Evolutionary conservation across 805 yeast species (phyloP), one percentile per base, ranked within the genome.

Genomic region (Vanderwaltozyma yarrowii): DNA sequence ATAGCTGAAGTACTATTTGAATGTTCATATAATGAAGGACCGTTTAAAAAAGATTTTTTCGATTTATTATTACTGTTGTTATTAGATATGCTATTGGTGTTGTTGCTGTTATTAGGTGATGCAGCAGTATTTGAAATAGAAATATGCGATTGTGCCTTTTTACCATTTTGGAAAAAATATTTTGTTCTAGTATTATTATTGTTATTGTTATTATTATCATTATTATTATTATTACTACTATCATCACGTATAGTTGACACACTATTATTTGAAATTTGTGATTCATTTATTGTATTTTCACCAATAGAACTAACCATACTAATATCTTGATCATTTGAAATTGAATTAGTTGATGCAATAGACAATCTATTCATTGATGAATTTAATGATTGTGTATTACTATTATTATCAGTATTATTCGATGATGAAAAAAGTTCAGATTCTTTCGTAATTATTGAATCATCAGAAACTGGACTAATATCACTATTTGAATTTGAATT

Each of bases 401-500:
- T 13, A 24, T 24, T 24, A 24, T 11, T 24, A 36, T 46, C 41
- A 10, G 41, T 38, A 28, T 52, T 56, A 13, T 56, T 45, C 20
- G 28, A 45, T 2, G 60, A 49, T 9, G 58, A 52, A 30, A 55
- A 55, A 8, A 54, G 26, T 17, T 51, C 58, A 7, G 58, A 43
- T 15, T 46, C 47, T 21, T 46, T 41, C 10, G 58, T 51, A 14
- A 43, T 43, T 3, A 50, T 46, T 7, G 60, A 54, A 19, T 51
- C 59, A 24, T 51, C 47, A 9, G 58, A 53, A 12, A 45, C 44
- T 10, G 60, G 58, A 26, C 60, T 40, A 24, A 52, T 56, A 28
- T 30, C 35, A 26, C 34, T 48, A 21, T 21, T 6, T 21, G 9
- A 7, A 21, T 21, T 21, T 21, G 23, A 7, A 9, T 9, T 21